Conservation (phyloP, 2,329 filamentous ascomycete genomes). For the Beauveria rudraprayagi region DNA sequence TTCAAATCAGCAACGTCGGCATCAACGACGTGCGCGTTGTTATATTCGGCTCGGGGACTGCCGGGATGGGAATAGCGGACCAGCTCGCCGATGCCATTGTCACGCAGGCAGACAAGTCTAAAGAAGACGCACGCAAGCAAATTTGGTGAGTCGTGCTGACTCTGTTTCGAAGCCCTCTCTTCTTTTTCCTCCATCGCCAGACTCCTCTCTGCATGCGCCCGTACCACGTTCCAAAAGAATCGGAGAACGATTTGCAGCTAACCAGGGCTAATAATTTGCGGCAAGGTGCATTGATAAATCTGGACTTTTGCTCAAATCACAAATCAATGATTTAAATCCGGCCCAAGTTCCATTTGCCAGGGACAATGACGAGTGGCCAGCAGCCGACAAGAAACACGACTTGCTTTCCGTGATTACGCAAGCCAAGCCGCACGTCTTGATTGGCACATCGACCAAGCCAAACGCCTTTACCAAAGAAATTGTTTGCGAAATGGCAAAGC, state of each 20-base stretch:
- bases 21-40: constrained; percentile 63
- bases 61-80: constrained; percentile 79
- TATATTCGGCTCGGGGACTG: constrained; percentile 73
- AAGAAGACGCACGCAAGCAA: constrained; percentile 67
- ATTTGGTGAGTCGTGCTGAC: constrained; percentile 45
- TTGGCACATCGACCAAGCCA: constrained; percentile 78
- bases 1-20: constrained; percentile 59
- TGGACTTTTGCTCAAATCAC: constrained; percentile 60
- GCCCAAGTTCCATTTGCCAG: constrained; percentile 63
- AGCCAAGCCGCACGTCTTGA: constrained; percentile 71
- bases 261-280: background rate
- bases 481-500: constrained; percentile 46
- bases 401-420: constrained; percentile 60
- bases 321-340: constrained; percentile 41
- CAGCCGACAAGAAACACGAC: constrained; percentile 37
- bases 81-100: constrained; percentile 75
- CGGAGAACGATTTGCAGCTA: too few relatives aligned
- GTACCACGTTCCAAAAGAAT: background rate
- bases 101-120: constrained; percentile 55
- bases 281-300: constrained; percentile 64
- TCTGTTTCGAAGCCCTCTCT: background rate
- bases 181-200: background rate
- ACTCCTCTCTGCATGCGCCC: background rate
- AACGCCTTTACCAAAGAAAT: background rate
- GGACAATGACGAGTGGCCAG: constrained; percentile 53